These are phyloP conservation scores for Mortierella sp. DNA, from an alignment of 371 early-diverging fungal genomes.

Conservation along the genomic window DNA sequence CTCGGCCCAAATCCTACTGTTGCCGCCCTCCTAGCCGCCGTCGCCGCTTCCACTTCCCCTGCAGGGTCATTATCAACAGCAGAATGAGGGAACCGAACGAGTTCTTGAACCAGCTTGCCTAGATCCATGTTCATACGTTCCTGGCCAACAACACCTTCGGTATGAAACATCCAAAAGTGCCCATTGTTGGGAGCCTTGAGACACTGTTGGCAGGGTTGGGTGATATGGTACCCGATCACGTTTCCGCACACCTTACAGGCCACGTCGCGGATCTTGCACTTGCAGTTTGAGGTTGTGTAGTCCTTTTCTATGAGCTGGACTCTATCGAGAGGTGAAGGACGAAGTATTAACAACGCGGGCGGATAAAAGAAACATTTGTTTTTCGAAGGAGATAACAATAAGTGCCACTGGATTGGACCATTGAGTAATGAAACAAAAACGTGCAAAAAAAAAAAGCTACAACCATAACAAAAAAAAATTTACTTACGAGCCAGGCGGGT, in stretches of 20 bases:
- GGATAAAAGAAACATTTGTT: neutral
- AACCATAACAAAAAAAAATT: neutral
- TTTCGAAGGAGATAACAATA: neutral
- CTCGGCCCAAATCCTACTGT: neutral
- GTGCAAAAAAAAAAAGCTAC: neutral
- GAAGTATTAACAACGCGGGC: neutral
- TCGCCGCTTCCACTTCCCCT: neutral
- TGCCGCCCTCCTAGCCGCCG: neutral
- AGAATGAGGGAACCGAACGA: conserved; percentile 16
- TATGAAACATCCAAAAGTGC: conserved; percentile 98
- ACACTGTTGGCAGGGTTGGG: conserved; percentile 94
- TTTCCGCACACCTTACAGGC: conserved; percentile 96
- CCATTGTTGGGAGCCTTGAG: conserved; percentile 96
- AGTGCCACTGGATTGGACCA: neutral
- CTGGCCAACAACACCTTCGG: conserved; percentile 76
- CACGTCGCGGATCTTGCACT: conserved; percentile 94
- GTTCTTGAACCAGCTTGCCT: conserved; percentile 34
- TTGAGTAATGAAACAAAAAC: conserved; percentile 2
- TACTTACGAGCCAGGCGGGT: conserved; percentile 59
- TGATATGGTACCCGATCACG: conserved; percentile 96
- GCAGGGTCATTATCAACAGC: neutral
- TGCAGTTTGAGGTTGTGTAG: conserved; percentile 91
- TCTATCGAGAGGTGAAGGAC: conserved; percentile 50
- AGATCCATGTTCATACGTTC: conserved; percentile 49
- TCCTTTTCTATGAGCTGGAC: conserved; percentile 91